Evolutionary conservation across 2,329 filamentous ascomycete genomes (phyloP).

Genomic region (Stachybotrys chartarum): DNA sequence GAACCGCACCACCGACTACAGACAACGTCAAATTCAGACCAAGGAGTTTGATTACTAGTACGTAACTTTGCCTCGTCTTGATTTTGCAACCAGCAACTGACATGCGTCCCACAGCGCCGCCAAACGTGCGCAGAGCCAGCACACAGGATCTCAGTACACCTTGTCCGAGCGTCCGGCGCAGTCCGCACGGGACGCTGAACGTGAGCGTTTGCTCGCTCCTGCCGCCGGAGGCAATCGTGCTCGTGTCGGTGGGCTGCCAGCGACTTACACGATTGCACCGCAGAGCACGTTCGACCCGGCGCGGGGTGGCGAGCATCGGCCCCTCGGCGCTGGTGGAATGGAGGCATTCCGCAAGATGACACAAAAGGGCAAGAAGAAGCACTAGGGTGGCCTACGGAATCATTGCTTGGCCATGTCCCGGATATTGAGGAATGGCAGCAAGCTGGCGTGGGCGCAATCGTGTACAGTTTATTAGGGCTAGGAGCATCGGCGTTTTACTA

Average conservation of each 20-base stretch:
- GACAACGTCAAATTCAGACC: slow-evolving; percentile 65
- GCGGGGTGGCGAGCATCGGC: slow-evolving; percentile 45
- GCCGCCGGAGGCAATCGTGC: slow-evolving; percentile 48
- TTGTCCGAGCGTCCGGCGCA: slow-evolving; percentile 42
- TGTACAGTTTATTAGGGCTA: not conserved
- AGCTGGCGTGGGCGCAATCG: not conserved
- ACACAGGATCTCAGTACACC: slow-evolving; percentile 39
- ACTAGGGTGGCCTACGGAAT: slow-evolving; percentile 1
- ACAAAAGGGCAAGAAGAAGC: slow-evolving; percentile 51
- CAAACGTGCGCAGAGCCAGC: slow-evolving; percentile 43
- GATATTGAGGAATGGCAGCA: not conserved
- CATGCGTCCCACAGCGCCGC: slow-evolving; percentile 35
- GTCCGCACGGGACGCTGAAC: slow-evolving; percentile 41
- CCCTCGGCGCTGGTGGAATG: slow-evolving; percentile 55
- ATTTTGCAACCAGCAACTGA: slow-evolving; percentile 4
- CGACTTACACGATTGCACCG: slow-evolving; percentile 53
- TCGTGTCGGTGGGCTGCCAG: slow-evolving; percentile 44
- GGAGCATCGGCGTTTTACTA: not conserved
- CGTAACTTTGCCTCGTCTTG: slow-evolving; percentile 16
- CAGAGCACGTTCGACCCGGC: slow-evolving; percentile 54
- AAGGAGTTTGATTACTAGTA: slow-evolving; percentile 59
- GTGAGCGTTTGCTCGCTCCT: slow-evolving; percentile 52
- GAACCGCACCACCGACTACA: slow-evolving; percentile 90
- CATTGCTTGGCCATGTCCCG: not conserved
- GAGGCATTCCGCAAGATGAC: slow-evolving; percentile 62